A percentile compares a stretch with the other conserved stretches of the same genome.
Evolutionary conservation across 2,329 filamentous ascomycete species (phyloP).

Genomic region (Lasiodiplodia sp.): DNA sequence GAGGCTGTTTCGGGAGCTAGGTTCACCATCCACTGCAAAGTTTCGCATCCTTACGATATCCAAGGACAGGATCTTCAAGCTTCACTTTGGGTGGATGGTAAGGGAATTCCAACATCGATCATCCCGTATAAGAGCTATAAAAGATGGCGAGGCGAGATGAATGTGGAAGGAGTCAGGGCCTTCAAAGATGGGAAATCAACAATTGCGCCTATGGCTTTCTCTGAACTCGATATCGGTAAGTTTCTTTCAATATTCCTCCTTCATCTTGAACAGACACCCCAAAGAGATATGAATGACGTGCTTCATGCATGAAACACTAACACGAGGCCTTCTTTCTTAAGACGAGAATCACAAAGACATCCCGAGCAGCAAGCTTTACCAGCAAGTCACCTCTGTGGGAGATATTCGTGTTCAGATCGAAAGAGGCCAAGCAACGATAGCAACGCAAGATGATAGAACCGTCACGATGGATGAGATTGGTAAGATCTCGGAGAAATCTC

Average conservation of each 20-base stretch:
- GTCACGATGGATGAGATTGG: background rate
- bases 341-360: background rate
- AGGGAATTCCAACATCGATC: background rate
- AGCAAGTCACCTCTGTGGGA: background rate
- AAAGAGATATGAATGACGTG: no score
- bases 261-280: no score
- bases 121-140: background rate
- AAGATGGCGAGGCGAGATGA: no score
- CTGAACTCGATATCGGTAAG: background rate
- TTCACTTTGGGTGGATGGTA: background rate
- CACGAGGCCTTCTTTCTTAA: accelerated
- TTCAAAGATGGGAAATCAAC: background rate
- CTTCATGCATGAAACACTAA: background rate
- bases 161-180: background rate
- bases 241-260: background rate
- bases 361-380: background rate
- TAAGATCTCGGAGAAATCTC: conserved; percentile 34
- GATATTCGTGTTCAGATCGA: background rate
- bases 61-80: background rate
- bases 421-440: background rate
- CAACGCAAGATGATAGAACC: accelerated
- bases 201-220: background rate
- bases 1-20: background rate
- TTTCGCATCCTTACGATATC: background rate
- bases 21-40: background rate